Evolutionary conservation across 805 yeast genomes (phyloP).

Genomic region (Lachancea kluyveri): DNA sequence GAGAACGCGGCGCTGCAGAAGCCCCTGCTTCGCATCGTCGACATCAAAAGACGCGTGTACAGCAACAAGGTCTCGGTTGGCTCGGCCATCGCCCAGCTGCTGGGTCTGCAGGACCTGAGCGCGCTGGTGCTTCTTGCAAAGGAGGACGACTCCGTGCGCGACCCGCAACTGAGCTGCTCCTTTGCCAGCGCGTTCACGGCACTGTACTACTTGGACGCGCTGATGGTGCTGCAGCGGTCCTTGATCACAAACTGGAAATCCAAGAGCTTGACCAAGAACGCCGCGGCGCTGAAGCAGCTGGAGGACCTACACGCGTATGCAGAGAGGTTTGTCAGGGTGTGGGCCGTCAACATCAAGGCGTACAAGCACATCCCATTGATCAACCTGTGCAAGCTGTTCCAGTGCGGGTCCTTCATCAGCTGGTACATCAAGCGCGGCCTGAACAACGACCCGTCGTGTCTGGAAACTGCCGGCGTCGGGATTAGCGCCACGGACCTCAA

Average conservation of each 20-base stretch:
- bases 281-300: conserved; percentile 1
- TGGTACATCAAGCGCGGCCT: conserved; percentile 2
- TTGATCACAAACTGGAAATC: conserved; percentile 1
- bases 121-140: not conserved
- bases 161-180: not conserved
- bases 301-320: not conserved
- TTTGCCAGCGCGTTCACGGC: conserved; percentile 1
- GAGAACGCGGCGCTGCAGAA: conserved; percentile 1
- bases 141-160: not conserved
- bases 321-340: conserved; percentile 1
- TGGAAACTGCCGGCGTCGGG: too few species aligned
- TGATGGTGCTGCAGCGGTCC: conserved; percentile 4
- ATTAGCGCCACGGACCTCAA: not conserved
- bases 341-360: conserved; percentile 2
- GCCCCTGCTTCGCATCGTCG: conserved; percentile 3
- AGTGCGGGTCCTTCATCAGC: conserved; percentile 4
- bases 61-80: not conserved
- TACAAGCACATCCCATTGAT: conserved; percentile 5
- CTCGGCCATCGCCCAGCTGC: conserved; percentile 3
- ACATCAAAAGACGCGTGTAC: conserved; percentile 4
- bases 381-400: conserved; percentile 4
- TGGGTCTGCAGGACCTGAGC: conserved; percentile 1
- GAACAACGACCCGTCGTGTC: too few species aligned
- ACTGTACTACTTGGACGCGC: conserved; percentile 6
- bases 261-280: not conserved